Evolutionary conservation across 2,329 filamentous ascomycete species (phyloP).

Genomic region (Fusarium bulbicola): DNA sequence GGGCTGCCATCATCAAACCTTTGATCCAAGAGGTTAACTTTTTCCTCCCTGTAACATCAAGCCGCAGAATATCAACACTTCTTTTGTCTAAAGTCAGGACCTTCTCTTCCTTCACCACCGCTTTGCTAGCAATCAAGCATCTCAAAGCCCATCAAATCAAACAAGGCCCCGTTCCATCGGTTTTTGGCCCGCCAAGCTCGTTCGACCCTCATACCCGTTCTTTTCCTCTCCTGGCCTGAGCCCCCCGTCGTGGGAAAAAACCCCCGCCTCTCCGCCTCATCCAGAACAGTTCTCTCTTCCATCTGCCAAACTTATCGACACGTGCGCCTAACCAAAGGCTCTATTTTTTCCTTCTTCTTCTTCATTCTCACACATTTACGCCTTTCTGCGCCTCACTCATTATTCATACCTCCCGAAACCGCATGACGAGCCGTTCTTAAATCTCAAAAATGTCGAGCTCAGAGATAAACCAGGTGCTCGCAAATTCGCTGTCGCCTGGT

Average conservation of each 20-base stretch:
- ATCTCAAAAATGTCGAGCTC: slow-evolving; percentile 71
- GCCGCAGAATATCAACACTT: background rate
- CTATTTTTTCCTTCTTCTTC: slow-evolving; percentile 31
- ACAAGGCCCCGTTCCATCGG: slow-evolving; percentile 14
- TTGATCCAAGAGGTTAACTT: slow-evolving; percentile 12
- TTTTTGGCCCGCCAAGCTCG: slow-evolving; percentile 35
- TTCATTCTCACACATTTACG: slow-evolving; percentile 19
- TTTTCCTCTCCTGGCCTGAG: slow-evolving; percentile 39
- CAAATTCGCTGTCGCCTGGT: slow-evolving; percentile 96
- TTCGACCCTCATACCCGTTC: slow-evolving; percentile 40
- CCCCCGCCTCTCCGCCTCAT: slow-evolving; percentile 45
- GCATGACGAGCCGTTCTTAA: slow-evolving; percentile 50
- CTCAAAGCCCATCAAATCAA: slow-evolving; percentile 25
- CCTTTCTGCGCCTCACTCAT: slow-evolving; percentile 23
- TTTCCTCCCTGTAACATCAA: slow-evolving; percentile 9
- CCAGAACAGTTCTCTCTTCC: slow-evolving; percentile 34
- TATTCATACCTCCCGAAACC: slow-evolving; percentile 43
- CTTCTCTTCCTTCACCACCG: slow-evolving; percentile 13
- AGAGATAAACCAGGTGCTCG: slow-evolving; percentile 98
- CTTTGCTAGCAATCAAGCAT: slow-evolving; percentile 16
- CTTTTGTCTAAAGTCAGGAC: slow-evolving; percentile 2
- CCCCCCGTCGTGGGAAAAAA: slow-evolving; percentile 37
- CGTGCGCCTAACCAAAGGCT: slow-evolving; percentile 42
- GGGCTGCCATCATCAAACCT: slow-evolving; percentile 5
- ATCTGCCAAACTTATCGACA: slow-evolving; percentile 44